Conservation (phyloP, 139 green algal genomes). For the Protoeuglena noctilucae region DNA sequence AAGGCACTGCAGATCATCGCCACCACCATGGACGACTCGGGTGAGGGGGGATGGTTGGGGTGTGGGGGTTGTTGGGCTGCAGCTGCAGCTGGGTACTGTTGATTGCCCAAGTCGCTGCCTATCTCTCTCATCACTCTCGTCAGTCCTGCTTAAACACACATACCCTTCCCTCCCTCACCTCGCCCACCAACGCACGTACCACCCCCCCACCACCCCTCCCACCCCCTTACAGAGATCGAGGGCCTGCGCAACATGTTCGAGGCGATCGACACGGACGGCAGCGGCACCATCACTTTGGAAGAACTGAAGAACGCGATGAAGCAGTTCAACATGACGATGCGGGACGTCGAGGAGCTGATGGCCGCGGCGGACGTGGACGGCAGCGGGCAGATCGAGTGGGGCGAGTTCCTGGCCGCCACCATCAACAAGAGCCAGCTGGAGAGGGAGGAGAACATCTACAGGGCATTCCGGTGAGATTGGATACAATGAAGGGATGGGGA, state of each 20-base stretch:
- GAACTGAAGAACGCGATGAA: conserved; percentile 58
- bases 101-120: no score
- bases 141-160: no score
- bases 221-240: no score
- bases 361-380: conserved; percentile 59
- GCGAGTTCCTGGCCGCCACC: conserved; percentile 52
- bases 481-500: no score
- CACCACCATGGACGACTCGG: conserved; percentile 51
- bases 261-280: conserved; percentile 74
- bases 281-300: conserved; percentile 76
- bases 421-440: conserved; percentile 62
- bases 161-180: no score
- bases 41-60: no score
- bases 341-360: conserved; percentile 60
- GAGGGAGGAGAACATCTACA: conserved; percentile 56
- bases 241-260: conserved; percentile 77
- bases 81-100: no score
- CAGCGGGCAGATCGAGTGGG: conserved; percentile 39
- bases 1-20: conserved; percentile 75
- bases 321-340: conserved; percentile 47
- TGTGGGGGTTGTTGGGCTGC: no score
- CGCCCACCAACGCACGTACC: no score
- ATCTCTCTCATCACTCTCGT: no score
- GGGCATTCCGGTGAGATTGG: conserved; percentile 34
- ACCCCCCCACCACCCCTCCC: no score